Base-by-base conservation (phyloP, 2,329 filamentous ascomycete species). In the Fusarium phyllophilum region DNA sequence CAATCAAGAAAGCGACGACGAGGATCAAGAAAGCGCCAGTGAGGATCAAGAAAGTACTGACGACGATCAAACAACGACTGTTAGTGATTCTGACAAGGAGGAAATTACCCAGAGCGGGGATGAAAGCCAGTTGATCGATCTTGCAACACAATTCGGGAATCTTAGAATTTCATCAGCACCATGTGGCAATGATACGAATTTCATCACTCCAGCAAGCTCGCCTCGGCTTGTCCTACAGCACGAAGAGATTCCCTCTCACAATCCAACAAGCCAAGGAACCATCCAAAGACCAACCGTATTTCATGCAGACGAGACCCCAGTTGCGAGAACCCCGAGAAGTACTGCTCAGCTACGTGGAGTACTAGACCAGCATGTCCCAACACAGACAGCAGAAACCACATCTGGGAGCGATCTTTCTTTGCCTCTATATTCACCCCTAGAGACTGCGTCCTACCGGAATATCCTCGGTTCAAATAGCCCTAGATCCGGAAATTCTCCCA, bases 1-100 rank as follows among this genome's bases (percentile, higher is more conserved):
- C 0, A 45, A 26, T 9, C 42, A 20, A 20, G 7, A 44, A 5
- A 44, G 1, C 7, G n/a, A 44, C 15, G 5, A 6, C 4, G n/a
- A 44, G n/a, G n/a, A 24, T 7, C 42, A 44, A 44, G 15, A n/a
- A 26, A 26, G 22, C 22, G 7, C 9, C 14, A 11, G 41, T 8
- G 22, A 42, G 22, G 41, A 24, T 3, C 41, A 42, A 42, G 41
- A 15, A 42, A 42, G 41, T 7, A 10, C 3, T 6, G 9, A 9
- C 7, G 41, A 42, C 8, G 39, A n/a, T 3, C 3, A 42, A 42
- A 14, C 41, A 14, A 17, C 14, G 41, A 42, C 24, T 20, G 8
- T 29, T 10, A 46, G 6, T 4, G 44, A 22, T 29, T 46, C 24
- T 11, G 44, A 10, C 17, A 46, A 18, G 5, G 24, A 46, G 24